phyloP scores from a whole-genome alignment of 345 rosid species.

The Mercurialis annua region DNA sequence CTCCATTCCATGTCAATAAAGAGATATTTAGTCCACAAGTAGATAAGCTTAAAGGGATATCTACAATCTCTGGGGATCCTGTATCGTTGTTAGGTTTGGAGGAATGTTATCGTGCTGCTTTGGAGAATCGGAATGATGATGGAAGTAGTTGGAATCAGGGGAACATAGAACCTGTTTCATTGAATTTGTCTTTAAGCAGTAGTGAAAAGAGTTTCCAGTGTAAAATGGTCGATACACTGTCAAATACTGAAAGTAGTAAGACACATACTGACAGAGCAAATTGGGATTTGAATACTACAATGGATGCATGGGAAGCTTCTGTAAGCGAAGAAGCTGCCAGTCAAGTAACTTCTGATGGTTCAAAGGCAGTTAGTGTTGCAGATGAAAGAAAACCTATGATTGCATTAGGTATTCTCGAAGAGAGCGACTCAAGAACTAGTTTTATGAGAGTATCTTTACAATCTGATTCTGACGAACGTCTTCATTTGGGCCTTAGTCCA shows the following conservation, averaged over 20 bases:
- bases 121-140: slow-evolving; percentile 24
- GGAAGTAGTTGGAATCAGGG: slow-evolving; percentile 25
- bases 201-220: slow-evolving; percentile 28
- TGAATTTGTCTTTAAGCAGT: slow-evolving; percentile 52
- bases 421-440: slow-evolving; percentile 22
- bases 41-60: slow-evolving; percentile 22
- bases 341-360: slow-evolving; percentile 23
- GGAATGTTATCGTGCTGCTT: slow-evolving; percentile 17
- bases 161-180: slow-evolving; percentile 31
- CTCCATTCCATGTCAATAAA: slow-evolving; percentile 19
- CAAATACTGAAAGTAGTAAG: slow-evolving; percentile 22
- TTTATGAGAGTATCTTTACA: slow-evolving; percentile 16
- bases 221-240: slow-evolving; percentile 21
- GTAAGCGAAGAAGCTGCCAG: slow-evolving; percentile 27
- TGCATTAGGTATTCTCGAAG: slow-evolving; percentile 22
- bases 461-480: slow-evolving; percentile 37
- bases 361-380: slow-evolving; percentile 19
- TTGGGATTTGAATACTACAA: slow-evolving; percentile 85
- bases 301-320: slow-evolving; percentile 79
- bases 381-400: slow-evolving; percentile 32
- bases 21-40: slow-evolving; percentile 21
- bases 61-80: slow-evolving; percentile 27
- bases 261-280: slow-evolving; percentile 48
- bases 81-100: slow-evolving; percentile 34
- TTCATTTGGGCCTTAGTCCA: slow-evolving; percentile 53